These are phyloP conservation scores for Claviceps africana DNA, from an alignment of 2,329 filamentous ascomycete genomes.

Conservation along the genomic window DNA sequence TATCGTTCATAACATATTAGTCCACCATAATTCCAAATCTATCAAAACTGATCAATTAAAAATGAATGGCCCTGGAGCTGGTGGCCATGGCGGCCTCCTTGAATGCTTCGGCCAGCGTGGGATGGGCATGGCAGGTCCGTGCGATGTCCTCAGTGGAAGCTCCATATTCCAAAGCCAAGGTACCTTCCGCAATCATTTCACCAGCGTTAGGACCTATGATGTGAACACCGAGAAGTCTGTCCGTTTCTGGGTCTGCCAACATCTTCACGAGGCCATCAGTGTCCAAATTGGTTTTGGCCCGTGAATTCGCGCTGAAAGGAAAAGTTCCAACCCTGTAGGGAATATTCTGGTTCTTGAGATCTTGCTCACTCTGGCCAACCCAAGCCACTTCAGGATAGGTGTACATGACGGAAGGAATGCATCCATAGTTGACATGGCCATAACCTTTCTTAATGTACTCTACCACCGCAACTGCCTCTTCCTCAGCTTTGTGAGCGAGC, in stretches of 20 bases:
- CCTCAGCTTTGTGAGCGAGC: slow-evolving; percentile 98
- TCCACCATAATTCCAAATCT: neutral
- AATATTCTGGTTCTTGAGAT: slow-evolving; percentile 77
- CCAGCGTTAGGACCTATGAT: slow-evolving; percentile 93
- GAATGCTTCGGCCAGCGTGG: slow-evolving; percentile 91
- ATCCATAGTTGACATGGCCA: slow-evolving; percentile 97
- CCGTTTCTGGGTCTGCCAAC: slow-evolving; percentile 88
- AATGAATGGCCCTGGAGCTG: slow-evolving; percentile 91
- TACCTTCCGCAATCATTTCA: slow-evolving; percentile 98
- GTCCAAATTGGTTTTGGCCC: slow-evolving; percentile 97
- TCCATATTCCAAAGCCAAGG: slow-evolving; percentile 89
- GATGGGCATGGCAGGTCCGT: slow-evolving; percentile 91
- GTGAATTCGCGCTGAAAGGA: slow-evolving; percentile 95
- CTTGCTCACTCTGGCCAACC: slow-evolving; percentile 96
- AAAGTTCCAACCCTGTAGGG: slow-evolving; percentile 90
- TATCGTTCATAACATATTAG: neutral
- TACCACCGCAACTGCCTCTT: slow-evolving; percentile 86
- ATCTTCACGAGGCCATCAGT: slow-evolving; percentile 96
- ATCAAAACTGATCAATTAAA: slow-evolving; percentile 67
- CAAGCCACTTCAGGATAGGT: slow-evolving; percentile 96
- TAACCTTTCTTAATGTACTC: slow-evolving; percentile 98
- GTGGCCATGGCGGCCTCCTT: slow-evolving; percentile 99
- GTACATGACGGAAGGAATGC: slow-evolving; percentile 99
- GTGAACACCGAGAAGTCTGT: slow-evolving; percentile 88
- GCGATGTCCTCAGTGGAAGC: slow-evolving; percentile 90